phyloP scores from a whole-genome alignment of 2,329 filamentous ascomycete genomes.

The Blastomyces parvus region DNA sequence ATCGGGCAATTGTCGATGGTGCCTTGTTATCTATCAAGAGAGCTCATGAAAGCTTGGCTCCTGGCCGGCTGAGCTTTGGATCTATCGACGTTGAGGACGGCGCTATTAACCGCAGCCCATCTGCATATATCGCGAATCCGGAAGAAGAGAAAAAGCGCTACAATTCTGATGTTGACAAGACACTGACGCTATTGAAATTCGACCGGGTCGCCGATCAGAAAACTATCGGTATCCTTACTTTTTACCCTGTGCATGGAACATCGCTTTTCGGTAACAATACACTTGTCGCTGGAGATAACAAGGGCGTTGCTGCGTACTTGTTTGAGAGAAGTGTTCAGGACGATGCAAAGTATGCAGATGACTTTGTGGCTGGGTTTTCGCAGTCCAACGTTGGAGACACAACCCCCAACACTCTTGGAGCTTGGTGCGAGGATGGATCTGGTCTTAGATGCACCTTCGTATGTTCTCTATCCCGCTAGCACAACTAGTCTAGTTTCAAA shows the following conservation, averaged over 20 bases:
- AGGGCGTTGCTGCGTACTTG: conserved; percentile 79
- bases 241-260: conserved; percentile 88
- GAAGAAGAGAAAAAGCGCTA: conserved; percentile 64
- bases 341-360: conserved; percentile 48
- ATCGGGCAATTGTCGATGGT: conserved; percentile 79
- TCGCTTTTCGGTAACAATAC: conserved; percentile 89
- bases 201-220: conserved; percentile 63
- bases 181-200: conserved; percentile 71
- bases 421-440: conserved; percentile 80
- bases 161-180: conserved; percentile 57
- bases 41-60: conserved; percentile 62
- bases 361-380: conserved; percentile 84
- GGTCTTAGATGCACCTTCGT: conserved; percentile 41
- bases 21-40: conserved; percentile 70
- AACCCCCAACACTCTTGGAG: conserved; percentile 75
- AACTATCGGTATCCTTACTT: conserved; percentile 72
- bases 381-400: conserved; percentile 89
- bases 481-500: background rate
- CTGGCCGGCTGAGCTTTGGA: conserved; percentile 63
- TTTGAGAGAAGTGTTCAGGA: conserved; percentile 60
- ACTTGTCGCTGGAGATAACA: conserved; percentile 87
- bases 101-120: conserved; percentile 83
- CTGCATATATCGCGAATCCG: conserved; percentile 80
- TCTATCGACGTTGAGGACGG: conserved; percentile 61
- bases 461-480: conserved; percentile 5